Conservation (phyloP, 2,329 filamentous ascomycete genomes). For the Fusarium multiceps region DNA sequence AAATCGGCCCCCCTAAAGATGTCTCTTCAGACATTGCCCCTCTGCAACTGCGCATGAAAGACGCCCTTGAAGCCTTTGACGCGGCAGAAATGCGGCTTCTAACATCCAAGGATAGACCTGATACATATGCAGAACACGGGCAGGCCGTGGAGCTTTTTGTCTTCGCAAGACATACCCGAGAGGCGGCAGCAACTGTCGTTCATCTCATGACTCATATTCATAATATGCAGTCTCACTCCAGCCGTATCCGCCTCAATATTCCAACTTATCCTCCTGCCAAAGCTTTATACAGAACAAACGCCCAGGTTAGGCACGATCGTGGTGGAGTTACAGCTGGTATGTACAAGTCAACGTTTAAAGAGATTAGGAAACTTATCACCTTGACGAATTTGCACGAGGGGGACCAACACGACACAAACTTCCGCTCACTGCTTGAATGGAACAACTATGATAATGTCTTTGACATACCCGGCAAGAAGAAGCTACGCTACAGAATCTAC, state of each 20-base stretch:
- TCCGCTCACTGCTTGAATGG: constrained; percentile 35
- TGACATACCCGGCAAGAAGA: constrained; percentile 43
- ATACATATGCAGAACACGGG: constrained; percentile 59
- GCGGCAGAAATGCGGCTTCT: constrained; percentile 60
- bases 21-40: constrained; percentile 57
- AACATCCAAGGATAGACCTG: constrained; percentile 57
- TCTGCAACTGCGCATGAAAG: constrained; percentile 54
- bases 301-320: constrained; percentile 68
- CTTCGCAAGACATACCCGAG: constrained; percentile 65
- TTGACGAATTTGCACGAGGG: constrained; percentile 55
- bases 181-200: constrained; percentile 61
- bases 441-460: constrained; percentile 48
- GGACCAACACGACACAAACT: constrained; percentile 35
- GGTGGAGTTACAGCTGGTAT: constrained; percentile 67
- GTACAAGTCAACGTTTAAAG: constrained; percentile 59
- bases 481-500: constrained; percentile 62
- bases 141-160: constrained; percentile 66
- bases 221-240: constrained; percentile 57
- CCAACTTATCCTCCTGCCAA: constrained; percentile 67
- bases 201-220: constrained; percentile 60
- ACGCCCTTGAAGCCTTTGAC: constrained; percentile 60
- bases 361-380: constrained; percentile 58
- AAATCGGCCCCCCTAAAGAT: constrained; percentile 57
- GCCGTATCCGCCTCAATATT: constrained; percentile 57
- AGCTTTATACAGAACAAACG: constrained; percentile 64